Base-by-base conservation (phyloP, 192 early-diverging fungal genomes). In the Coemansia sp. region DNA sequence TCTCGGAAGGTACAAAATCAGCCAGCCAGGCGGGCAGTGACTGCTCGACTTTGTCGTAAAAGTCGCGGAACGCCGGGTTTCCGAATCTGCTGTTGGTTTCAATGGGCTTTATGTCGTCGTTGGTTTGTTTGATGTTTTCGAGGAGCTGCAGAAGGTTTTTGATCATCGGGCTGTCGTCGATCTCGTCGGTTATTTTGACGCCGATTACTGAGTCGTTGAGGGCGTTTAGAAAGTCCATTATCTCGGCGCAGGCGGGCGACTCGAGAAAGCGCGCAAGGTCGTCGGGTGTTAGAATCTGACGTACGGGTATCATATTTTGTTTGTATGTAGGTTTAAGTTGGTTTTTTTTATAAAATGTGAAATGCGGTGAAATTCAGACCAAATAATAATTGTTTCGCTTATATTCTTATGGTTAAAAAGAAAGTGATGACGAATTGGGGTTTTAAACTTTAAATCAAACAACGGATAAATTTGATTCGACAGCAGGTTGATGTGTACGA, bases 11-110 rank as follows among this genome's bases (percentile, higher is more conserved):
- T 34, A 80, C 69, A 55, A 82, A 71, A n/a, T 53, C 59, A 2
- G 57, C 64, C 18, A 80, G 50, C 81, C 73, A 78, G 10, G 7
- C 37, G 6, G 78, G 66, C 15, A 74, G 27, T 25, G 43, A 55
- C 9, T 42, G 44, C 39, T 73, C 61, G 19, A 93, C 73, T 45
- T 71, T 82, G 65, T 94, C 92, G 73, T 91, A 94, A 78, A 93
- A 97, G 19, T 83, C 81, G 37, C 86, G 86, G 74, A 97, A 98
- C 2, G 93, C 86, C n/a, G 91, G 89, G 81, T 98, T 98, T 25
- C 96, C 96, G 62, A 97, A 98, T 4, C 96, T 82, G 55, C 88
- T 86, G 52, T 81, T 78, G 39, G 88, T 88, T 48, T 91, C 82
- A 7, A 86, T 78, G 11, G 95, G 91, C 40, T 82, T 81, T 11